Evolutionary conservation across 805 yeast species (phyloP).

Genomic region (Kockiozyma suomiensis): DNA sequence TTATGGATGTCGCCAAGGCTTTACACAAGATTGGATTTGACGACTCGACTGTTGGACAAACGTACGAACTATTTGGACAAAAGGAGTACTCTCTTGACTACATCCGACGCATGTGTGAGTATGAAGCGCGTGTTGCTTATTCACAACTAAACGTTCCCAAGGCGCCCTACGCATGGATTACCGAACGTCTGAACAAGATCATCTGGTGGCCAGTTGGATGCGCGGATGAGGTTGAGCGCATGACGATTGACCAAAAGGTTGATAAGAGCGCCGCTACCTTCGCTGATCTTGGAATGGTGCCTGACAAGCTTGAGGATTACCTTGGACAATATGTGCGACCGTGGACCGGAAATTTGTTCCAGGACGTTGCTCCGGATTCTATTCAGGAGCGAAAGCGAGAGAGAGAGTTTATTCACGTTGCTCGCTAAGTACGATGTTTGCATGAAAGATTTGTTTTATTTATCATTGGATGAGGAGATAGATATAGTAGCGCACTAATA

Average conservation of each 20-base stretch:
- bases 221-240: slow-evolving; percentile 76
- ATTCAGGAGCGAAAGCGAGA: slow-evolving; percentile 28
- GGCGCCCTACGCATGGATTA: slow-evolving; percentile 43
- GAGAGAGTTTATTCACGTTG: slow-evolving; percentile 28
- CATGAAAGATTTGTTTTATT: neutral
- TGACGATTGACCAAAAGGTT: slow-evolving; percentile 64
- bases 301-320: slow-evolving; percentile 56
- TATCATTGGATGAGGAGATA: neutral
- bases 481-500: neutral
- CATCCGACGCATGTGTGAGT: slow-evolving; percentile 70
- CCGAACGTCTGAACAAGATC: slow-evolving; percentile 45
- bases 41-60: slow-evolving; percentile 75
- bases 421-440: slow-evolving; percentile 12
- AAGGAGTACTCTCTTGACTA: slow-evolving; percentile 63
- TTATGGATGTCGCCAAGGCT: slow-evolving; percentile 74
- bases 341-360: slow-evolving; percentile 31
- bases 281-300: slow-evolving; percentile 68
- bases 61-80: slow-evolving; percentile 75
- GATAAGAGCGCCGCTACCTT: slow-evolving; percentile 65
- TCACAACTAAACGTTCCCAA: slow-evolving; percentile 48
- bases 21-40: slow-evolving; percentile 78
- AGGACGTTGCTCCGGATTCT: slow-evolving; percentile 32
- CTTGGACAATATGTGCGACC: slow-evolving; percentile 48
- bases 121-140: slow-evolving; percentile 53
- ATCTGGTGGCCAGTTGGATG: slow-evolving; percentile 54